These are phyloP conservation scores for Ustulina deusta DNA, from an alignment of 2,329 filamentous ascomycete species.

Conservation along the genomic window DNA sequence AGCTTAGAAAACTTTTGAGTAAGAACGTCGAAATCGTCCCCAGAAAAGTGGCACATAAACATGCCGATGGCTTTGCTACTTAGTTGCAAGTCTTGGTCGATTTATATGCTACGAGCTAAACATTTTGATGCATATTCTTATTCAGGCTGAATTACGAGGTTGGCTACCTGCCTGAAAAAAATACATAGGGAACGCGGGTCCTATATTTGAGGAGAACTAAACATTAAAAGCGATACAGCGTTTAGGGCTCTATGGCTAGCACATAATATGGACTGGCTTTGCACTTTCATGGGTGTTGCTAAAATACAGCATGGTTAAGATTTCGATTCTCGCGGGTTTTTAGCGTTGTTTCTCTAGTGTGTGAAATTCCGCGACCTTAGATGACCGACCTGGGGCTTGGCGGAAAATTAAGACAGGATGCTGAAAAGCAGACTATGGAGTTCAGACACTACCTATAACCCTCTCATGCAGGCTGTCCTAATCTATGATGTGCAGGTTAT, in stretches of 20 bases:
- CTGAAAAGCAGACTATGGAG: neutral
- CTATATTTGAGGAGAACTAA: conserved; percentile 3
- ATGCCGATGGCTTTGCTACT: conserved; percentile 44
- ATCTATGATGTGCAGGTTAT: neutral
- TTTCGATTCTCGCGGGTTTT: neutral
- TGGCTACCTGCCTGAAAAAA: neutral
- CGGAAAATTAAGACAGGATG: neutral
- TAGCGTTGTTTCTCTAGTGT: neutral
- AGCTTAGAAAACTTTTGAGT: conserved; percentile 66
- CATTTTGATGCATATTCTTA: conserved; percentile 22
- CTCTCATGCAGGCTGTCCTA: neutral
- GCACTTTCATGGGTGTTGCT: conserved; percentile 2
- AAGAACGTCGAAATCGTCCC: conserved; percentile 51
- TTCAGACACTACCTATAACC: neutral
- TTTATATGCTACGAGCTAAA: conserved; percentile 31
- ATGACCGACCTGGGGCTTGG: neutral
- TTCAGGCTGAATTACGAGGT: neutral
- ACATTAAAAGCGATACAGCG: conserved; percentile 25
- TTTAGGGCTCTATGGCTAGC: conserved; percentile 4
- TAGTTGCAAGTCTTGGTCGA: conserved; percentile 24
- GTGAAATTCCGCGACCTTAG: neutral
- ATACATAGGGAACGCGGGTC: neutral
- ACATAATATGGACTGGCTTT: neutral
- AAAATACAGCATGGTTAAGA: neutral
- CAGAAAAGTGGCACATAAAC: conserved; percentile 46